These are phyloP conservation scores for Mycena chlorophos DNA, from an alignment of 768 basidiomycete genomes.

Conservation along the genomic window DNA sequence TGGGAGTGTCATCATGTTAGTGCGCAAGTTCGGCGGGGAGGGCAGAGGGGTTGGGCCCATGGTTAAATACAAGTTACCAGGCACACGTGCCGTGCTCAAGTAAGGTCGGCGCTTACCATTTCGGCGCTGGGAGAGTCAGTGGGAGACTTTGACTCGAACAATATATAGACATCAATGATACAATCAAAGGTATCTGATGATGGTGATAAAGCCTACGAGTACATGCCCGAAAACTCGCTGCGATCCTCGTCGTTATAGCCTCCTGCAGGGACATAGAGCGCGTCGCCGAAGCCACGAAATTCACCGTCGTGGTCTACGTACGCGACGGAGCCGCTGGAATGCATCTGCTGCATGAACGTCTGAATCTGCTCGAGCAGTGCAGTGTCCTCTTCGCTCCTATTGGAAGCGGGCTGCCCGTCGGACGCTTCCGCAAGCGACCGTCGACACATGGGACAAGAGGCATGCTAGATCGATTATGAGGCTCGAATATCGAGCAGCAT, in stretches of 20 bases:
- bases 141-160: neutral
- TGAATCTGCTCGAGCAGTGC: constrained; percentile 11
- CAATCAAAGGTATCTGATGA: too few species aligned
- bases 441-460: constrained; percentile 70
- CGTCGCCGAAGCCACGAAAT: constrained; percentile 17
- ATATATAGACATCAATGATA: neutral
- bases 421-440: constrained; percentile 38
- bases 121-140: too few species aligned
- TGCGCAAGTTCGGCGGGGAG: too few species aligned
- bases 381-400: constrained; percentile 3
- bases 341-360: constrained; percentile 14
- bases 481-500: neutral
- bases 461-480: constrained; percentile 42
- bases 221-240: constrained; percentile 54
- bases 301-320: constrained; percentile 23
- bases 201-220: too few species aligned
- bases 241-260: constrained; percentile 28
- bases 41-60: too few species aligned
- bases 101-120: too few species aligned
- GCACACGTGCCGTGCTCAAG: too few species aligned
- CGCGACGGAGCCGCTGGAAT: constrained; percentile 13
- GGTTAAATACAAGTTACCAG: too few species aligned
- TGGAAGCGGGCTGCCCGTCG: constrained; percentile 11
- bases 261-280: constrained; percentile 11
- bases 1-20: constrained; percentile 9